phyloP scores from a whole-genome alignment of 768 basidiomycete genomes.

The Mycena crocata region DNA sequence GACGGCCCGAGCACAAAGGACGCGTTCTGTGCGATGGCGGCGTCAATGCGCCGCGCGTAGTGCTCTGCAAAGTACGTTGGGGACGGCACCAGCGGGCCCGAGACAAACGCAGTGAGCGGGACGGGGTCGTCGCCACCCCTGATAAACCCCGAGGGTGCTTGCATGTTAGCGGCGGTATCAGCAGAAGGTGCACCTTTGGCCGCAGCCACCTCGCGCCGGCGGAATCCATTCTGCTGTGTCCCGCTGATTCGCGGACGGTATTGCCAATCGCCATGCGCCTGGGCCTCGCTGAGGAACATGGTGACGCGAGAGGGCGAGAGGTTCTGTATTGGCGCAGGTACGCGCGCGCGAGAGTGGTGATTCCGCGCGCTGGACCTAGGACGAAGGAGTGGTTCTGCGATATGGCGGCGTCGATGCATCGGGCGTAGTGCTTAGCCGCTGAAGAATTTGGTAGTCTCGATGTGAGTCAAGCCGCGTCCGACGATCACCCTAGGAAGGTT shows the following conservation, averaged over 20 bases:
- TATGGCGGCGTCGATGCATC: constrained; percentile 31
- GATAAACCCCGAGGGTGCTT: no score
- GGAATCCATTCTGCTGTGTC: constrained; percentile 42
- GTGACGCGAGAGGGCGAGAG: constrained; percentile 32
- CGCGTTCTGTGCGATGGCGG: constrained; percentile 35
- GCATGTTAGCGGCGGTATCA: neutral
- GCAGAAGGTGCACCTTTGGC: neutral
- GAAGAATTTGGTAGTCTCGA: no score
- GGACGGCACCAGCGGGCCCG: constrained; percentile 24
- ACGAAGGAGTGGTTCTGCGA: constrained; percentile 38
- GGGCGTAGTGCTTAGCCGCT: constrained; percentile 36
- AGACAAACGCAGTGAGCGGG: constrained; percentile 24
- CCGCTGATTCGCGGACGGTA: constrained; percentile 40
- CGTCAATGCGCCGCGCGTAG: constrained; percentile 31
- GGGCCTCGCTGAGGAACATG: constrained; percentile 35
- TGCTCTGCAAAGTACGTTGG: constrained; percentile 32
- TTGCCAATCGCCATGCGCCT: constrained; percentile 36
- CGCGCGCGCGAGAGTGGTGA: constrained; percentile 35
- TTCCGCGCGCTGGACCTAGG: constrained; percentile 36
- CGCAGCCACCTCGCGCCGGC: constrained; percentile 33
- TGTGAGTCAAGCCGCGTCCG: no score
- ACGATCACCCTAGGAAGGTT: no score
- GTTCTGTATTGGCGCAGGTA: constrained; percentile 29
- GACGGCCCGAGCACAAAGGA: constrained; percentile 39
- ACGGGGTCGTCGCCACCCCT: neutral